Evolutionary conservation across 2,329 filamentous ascomycete species (phyloP).

Genomic region (Aspergillus hiratsukae): DNA sequence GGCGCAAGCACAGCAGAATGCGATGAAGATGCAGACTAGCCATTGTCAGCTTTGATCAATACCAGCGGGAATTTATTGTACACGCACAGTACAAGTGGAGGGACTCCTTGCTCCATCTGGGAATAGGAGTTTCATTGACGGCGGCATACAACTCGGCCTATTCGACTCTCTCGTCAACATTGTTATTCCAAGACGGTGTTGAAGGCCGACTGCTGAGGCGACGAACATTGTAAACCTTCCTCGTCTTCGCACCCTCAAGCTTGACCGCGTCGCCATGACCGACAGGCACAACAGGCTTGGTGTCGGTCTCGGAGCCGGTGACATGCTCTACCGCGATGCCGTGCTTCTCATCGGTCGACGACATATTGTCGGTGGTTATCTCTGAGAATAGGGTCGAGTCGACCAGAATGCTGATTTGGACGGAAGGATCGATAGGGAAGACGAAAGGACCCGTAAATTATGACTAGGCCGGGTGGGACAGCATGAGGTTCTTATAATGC

Average conservation of each 20-base stretch:
- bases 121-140: constrained; percentile 44
- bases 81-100: constrained; percentile 29
- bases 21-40: constrained; percentile 42
- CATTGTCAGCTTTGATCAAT: constrained; percentile 15
- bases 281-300: background rate
- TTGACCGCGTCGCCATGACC: constrained; percentile 18
- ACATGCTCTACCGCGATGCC: background rate
- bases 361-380: background rate
- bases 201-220: background rate
- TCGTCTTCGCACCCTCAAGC: constrained; percentile 35
- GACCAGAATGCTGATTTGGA: background rate
- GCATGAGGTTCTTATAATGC: background rate
- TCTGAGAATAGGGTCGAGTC: background rate
- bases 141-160: constrained; percentile 49
- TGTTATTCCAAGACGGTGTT: background rate
- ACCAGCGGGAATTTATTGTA: background rate
- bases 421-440: background rate
- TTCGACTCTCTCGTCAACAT: background rate
- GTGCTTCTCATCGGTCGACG: background rate
- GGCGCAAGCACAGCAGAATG: constrained; percentile 31
- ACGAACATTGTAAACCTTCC: constrained; percentile 42
- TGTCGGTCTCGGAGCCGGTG: background rate
- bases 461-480: background rate
- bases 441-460: background rate
- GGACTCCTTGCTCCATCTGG: constrained; percentile 25